Conservation (phyloP, 1,284 basidiomycete species). For the Hemileia vastatrix region DNA sequence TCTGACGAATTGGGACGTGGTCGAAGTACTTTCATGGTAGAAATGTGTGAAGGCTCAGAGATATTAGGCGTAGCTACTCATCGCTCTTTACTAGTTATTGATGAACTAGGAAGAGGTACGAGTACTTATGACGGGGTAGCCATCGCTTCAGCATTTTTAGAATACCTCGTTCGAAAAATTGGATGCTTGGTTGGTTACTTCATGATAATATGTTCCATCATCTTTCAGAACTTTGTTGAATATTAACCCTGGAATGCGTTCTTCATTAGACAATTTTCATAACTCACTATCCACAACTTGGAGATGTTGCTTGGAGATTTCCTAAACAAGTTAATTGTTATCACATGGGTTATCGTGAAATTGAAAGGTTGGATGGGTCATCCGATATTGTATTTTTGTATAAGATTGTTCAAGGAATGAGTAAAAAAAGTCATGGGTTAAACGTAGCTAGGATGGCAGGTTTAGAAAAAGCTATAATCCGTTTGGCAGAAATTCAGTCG, state of each 20-base stretch:
- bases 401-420: conserved; percentile 31
- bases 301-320: conserved; percentile 7
- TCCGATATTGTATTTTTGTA: conserved; percentile 37
- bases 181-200: conserved; percentile 22
- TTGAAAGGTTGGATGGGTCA: not conserved
- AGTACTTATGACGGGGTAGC: conserved; percentile 16
- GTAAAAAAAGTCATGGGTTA: conserved; percentile 36
- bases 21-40: conserved; percentile 41
- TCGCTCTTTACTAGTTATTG: conserved; percentile 21
- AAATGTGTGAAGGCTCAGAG: conserved; percentile 36
- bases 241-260: conserved; percentile 34
- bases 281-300: conserved; percentile 15
- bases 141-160: conserved; percentile 12
- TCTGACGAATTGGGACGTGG: conserved; percentile 35
- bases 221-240: conserved; percentile 31
- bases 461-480: no score
- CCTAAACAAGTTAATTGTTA: conserved; percentile 8
- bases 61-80: conserved; percentile 32
- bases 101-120: conserved; percentile 21
- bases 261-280: conserved; percentile 20
- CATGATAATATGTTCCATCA: conserved; percentile 36
- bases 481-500: no score
- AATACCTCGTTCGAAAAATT: conserved; percentile 3
- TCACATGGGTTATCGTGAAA: conserved; percentile 13
- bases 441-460: conserved; percentile 37